These are phyloP conservation scores for Yamadazyma tumulicola DNA, from an alignment of 805 yeast genomes.

Conservation along the genomic window DNA sequence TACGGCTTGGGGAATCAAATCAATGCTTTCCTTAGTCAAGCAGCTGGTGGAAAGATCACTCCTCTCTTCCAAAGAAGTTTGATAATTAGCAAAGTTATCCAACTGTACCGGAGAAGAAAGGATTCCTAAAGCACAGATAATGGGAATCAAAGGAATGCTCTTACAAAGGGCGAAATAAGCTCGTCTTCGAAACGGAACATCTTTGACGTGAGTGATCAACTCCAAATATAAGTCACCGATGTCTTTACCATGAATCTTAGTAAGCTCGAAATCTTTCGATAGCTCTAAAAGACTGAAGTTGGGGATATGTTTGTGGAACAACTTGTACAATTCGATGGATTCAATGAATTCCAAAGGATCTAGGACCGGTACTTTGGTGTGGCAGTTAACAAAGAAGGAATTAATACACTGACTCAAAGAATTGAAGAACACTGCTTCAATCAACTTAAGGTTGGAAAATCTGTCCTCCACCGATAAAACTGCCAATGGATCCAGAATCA, in stretches of 20 bases:
- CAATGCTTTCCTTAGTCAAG: conserved; percentile 11
- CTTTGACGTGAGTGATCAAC: conserved; percentile 18
- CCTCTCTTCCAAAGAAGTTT: conserved; percentile 26
- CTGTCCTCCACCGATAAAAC: conserved; percentile 11
- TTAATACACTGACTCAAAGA: conserved; percentile 15
- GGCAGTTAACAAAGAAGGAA: conserved; percentile 29
- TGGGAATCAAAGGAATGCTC: conserved; percentile 22
- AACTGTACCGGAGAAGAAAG: conserved; percentile 28
- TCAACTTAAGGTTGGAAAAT: conserved; percentile 7
- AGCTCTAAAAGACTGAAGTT: conserved; percentile 16
- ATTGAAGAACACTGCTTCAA: conserved; percentile 19
- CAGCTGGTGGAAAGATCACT: conserved; percentile 17
- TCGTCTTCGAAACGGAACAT: conserved; percentile 15
- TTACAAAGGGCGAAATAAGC: conserved; percentile 20
- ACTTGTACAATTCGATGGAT: conserved; percentile 22
- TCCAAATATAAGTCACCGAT: conserved; percentile 8
- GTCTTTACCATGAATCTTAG: conserved; percentile 4
- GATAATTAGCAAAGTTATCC: conserved; percentile 28
- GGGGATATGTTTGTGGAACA: conserved; percentile 17
- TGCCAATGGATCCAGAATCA: background rate
- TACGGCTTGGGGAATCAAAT: conserved; percentile 10
- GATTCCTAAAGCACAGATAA: conserved; percentile 32
- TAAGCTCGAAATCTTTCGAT: conserved; percentile 10
- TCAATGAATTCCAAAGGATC: conserved; percentile 28
- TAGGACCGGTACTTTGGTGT: conserved; percentile 31